phyloP scores from a whole-genome alignment of 257 asterid species.

The Osmanthus fragrans region DNA sequence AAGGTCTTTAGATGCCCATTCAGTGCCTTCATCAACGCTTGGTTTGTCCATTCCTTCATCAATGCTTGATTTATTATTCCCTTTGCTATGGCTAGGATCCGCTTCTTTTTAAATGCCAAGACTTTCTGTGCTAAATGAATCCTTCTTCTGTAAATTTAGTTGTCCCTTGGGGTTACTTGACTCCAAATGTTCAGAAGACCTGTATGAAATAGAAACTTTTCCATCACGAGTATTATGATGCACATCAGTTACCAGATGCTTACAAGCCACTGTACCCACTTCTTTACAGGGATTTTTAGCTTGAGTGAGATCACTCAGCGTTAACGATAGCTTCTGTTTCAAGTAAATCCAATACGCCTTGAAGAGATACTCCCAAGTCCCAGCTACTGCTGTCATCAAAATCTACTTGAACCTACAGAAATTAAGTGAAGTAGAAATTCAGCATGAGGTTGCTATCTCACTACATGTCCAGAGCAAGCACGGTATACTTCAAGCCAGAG shows the following conservation, averaged over 20 bases:
- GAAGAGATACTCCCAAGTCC: conserved; percentile 98
- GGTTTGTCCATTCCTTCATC: conserved; percentile 4
- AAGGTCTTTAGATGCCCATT: conserved; percentile 82
- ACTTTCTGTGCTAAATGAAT: conserved; percentile 10
- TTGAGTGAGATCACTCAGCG: conserved; percentile 62
- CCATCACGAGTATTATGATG: conserved; percentile 31
- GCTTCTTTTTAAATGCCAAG: conserved; percentile 17
- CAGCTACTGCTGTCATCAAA: conserved; percentile 85
- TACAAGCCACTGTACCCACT: conserved; percentile 36
- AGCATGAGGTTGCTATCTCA: conserved; percentile 4
- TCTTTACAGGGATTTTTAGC: conserved; percentile 59
- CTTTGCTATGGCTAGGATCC: conserved; percentile 6
- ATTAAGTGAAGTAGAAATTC: conserved; percentile 13
- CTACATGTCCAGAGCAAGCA: no score
- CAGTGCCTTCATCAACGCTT: conserved; percentile 14
- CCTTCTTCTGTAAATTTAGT: conserved; percentile 26
- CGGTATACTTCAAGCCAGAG: no score
- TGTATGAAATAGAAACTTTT: conserved; percentile 29
- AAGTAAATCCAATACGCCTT: conserved; percentile 77
- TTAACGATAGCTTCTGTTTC: conserved; percentile 61
- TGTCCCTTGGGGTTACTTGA: conserved; percentile 34
- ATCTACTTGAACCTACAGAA: conserved; percentile 71
- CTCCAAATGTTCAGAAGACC: conserved; percentile 43
- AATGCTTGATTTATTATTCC: background rate
- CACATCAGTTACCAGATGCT: conserved; percentile 28